A percentile compares a stretch with the other conserved stretches of the same genome.
Conservation (phyloP, 345 rosid genomes). For the Boechera retrofracta region DNA sequence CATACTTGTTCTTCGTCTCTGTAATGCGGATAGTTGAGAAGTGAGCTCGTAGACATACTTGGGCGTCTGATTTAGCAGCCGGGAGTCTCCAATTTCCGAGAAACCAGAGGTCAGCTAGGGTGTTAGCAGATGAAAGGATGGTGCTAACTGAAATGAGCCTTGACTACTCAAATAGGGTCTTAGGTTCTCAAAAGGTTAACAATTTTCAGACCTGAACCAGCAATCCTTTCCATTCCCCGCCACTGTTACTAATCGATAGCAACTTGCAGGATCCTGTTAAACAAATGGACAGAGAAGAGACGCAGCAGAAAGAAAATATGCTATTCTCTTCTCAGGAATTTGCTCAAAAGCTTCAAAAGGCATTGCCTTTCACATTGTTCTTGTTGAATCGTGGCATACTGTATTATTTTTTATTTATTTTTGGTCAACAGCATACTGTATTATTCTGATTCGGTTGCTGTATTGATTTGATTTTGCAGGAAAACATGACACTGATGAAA, state of each 20-base stretch:
- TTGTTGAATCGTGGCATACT: background rate
- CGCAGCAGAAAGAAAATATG: conserved; percentile 34
- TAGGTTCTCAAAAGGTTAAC: conserved; percentile 1
- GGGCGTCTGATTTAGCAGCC: background rate
- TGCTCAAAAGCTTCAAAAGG: conserved; percentile 61
- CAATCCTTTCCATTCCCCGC: background rate
- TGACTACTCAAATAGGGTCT: conserved; percentile 13
- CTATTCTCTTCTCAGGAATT: conserved; percentile 47
- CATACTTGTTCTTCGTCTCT: background rate
- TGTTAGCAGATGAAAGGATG: background rate
- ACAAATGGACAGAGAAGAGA: conserved; percentile 42
- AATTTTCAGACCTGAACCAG: background rate
- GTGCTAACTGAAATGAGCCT: conserved; percentile 12
- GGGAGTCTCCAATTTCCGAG: background rate
- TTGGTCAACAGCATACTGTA: background rate
- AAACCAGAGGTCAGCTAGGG: background rate
- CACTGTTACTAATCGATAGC: conserved; percentile 27
- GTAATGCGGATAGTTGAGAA: background rate
- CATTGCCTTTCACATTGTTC: conserved; percentile 23
- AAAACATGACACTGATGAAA: conserved; percentile 60
- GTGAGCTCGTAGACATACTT: background rate
- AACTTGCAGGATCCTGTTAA: conserved; percentile 52
- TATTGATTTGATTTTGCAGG: conserved; percentile 48
- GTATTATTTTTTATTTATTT: background rate
- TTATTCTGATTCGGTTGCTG: conserved; percentile 26